A percentile compares a stretch with the other conserved stretches of the same genome.
Evolutionary conservation across 2,329 filamentous ascomycete species (phyloP).

Genomic region (Arachnomyces sp.): DNA sequence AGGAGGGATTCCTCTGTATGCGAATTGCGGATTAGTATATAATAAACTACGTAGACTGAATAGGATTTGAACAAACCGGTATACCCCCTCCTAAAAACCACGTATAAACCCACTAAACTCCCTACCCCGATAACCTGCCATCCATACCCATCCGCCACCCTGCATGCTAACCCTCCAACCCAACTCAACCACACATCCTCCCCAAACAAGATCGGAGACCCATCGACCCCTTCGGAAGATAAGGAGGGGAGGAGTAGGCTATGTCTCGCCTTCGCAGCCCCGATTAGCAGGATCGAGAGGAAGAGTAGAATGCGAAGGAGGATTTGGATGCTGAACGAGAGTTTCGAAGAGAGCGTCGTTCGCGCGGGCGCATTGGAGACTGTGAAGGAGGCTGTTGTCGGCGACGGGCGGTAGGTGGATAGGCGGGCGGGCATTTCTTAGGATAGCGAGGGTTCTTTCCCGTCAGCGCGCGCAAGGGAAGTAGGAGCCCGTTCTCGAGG

Average conservation of each 20-base stretch:
- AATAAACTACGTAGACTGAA: constrained; percentile 35
- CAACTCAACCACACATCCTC: constrained; percentile 26
- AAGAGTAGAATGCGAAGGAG: constrained; percentile 39
- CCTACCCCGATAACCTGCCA: constrained; percentile 35
- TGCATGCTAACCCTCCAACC: constrained; percentile 25
- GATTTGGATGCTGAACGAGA: constrained; percentile 37
- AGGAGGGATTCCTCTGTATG: constrained; percentile 72
- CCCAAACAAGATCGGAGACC: constrained; percentile 19
- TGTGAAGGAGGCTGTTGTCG: constrained; percentile 85
- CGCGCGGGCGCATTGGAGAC: constrained; percentile 66
- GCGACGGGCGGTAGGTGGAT: constrained; percentile 51
- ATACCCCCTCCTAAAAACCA: constrained; percentile 42
- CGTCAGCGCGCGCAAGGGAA: not conserved
- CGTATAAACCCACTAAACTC: constrained; percentile 34
- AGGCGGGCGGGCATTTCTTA: constrained; percentile 51
- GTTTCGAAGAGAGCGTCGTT: constrained; percentile 38
- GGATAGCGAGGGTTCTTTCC: not conserved
- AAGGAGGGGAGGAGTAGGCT: constrained; percentile 15
- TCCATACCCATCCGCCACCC: constrained; percentile 29
- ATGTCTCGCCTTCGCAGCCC: constrained; percentile 26
- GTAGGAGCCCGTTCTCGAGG: not conserved
- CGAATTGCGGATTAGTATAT: constrained; percentile 40
- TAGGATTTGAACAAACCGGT: constrained; percentile 35
- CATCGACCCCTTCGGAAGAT: constrained; percentile 10
- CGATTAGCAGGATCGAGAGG: constrained; percentile 30